Evolutionary conservation across 768 basidiomycete genomes (phyloP).

Genomic region (Gymnopilus dilepis): DNA sequence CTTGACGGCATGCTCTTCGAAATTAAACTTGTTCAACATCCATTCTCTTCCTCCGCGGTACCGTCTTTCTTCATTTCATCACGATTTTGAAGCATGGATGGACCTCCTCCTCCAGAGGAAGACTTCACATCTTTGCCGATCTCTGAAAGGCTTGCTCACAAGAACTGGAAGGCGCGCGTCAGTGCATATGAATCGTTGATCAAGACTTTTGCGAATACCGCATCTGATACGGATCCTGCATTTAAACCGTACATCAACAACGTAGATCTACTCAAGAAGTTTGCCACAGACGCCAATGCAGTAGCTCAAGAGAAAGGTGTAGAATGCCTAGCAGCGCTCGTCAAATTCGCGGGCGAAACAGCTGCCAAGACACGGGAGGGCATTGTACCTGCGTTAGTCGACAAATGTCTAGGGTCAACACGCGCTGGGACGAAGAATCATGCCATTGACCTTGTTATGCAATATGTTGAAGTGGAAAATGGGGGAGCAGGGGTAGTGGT

Average conservation of each 20-base stretch:
- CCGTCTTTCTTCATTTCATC: slow-evolving; percentile 18
- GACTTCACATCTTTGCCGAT: slow-evolving; percentile 86
- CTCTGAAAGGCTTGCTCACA: slow-evolving; percentile 84
- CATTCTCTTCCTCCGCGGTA: not conserved
- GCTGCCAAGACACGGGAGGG: slow-evolving; percentile 79
- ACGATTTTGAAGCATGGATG: slow-evolving; percentile 71
- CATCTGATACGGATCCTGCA: slow-evolving; percentile 91
- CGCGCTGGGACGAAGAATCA: slow-evolving; percentile 90
- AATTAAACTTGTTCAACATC: not conserved
- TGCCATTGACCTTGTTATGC: slow-evolving; percentile 81
- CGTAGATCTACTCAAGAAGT: slow-evolving; percentile 80
- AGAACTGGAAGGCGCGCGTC: slow-evolving; percentile 99
- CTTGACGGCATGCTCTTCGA: slow-evolving; percentile 4
- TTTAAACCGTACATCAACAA: slow-evolving; percentile 89
- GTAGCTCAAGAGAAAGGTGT: slow-evolving; percentile 98
- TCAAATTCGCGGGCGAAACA: slow-evolving; percentile 91
- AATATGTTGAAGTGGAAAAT: slow-evolving; percentile 96
- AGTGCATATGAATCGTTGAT: slow-evolving; percentile 89
- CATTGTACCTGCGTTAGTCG: slow-evolving; percentile 90
- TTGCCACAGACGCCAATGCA: slow-evolving; percentile 89
- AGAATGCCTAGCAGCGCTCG: slow-evolving; percentile 83
- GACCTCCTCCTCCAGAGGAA: slow-evolving; percentile 90
- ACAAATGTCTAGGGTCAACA: slow-evolving; percentile 93
- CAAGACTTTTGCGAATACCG: slow-evolving; percentile 86
- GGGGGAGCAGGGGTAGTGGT: slow-evolving; percentile 86